Evolutionary conservation across 2,329 filamentous ascomycete species (phyloP).

Genomic region (Clonostachys sp.): DNA sequence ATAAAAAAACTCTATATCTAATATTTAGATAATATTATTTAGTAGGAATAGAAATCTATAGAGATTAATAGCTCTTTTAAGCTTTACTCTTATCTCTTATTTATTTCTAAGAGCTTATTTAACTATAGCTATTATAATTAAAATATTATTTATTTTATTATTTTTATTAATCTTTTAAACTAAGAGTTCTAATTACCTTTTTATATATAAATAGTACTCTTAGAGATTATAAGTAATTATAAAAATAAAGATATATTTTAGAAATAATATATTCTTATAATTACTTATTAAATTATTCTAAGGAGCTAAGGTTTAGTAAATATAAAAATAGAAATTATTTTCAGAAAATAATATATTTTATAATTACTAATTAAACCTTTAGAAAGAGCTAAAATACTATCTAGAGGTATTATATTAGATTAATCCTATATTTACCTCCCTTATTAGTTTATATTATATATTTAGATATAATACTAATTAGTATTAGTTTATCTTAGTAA

Average conservation of each 20-base stretch:
- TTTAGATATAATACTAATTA: background rate
- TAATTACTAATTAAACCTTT: background rate
- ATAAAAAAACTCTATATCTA: no score
- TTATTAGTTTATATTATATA: slow-evolving; percentile 1
- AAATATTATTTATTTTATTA: background rate
- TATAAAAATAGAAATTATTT: no score
- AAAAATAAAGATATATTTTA: background rate
- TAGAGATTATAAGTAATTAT: slow-evolving; percentile 1
- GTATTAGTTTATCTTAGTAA: background rate
- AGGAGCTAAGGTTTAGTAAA: background rate
- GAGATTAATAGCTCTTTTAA: background rate
- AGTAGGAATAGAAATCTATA: background rate
- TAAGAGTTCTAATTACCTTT: background rate
- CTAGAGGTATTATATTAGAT: background rate
- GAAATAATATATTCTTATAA: background rate
- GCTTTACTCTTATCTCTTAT: background rate
- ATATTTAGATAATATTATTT: background rate
- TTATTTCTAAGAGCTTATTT: background rate
- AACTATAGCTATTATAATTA: background rate
- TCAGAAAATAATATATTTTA: background rate
- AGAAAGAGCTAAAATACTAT: background rate
- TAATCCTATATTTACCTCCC: background rate
- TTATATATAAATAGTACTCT: background rate
- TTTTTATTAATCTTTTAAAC: background rate
- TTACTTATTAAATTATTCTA: slow-evolving; percentile 1